These are phyloP conservation scores for Amaranthus hypochondriacus DNA, from an alignment of 148 eudicot species.

Conservation along the genomic window DNA sequence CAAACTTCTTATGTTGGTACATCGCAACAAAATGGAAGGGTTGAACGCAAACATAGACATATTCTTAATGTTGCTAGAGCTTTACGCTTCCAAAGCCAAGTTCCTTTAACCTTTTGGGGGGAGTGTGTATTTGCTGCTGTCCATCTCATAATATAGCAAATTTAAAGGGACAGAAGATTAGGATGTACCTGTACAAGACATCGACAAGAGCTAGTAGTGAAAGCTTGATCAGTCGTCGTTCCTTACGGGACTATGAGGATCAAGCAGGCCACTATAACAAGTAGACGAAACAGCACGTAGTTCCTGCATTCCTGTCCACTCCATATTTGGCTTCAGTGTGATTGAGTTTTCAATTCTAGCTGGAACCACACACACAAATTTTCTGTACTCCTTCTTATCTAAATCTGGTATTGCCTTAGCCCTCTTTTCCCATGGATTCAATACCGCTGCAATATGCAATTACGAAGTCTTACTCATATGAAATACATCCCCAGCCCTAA, in stretches of 20 bases:
- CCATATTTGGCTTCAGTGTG: slow-evolving; percentile 70
- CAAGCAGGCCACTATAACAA: slow-evolving; percentile 65
- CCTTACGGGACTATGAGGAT: slow-evolving; percentile 53
- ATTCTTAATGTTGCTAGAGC: no score
- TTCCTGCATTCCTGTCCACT: slow-evolving; percentile 78
- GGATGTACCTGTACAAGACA: slow-evolving; percentile 17
- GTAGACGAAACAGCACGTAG: slow-evolving; percentile 71
- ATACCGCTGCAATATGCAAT: slow-evolving; percentile 42
- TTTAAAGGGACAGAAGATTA: background rate
- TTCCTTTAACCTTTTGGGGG: no score
- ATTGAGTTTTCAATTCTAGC: slow-evolving; percentile 74
- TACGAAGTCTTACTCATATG: no score
- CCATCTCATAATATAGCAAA: no score
- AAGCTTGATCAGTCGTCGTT: slow-evolving; percentile 24
- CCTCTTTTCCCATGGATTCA: slow-evolving; percentile 90
- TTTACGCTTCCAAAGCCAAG: no score
- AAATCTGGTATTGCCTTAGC: slow-evolving; percentile 73
- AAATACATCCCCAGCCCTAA: no score
- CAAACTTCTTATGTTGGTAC: no score
- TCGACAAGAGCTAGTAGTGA: background rate
- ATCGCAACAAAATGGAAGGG: no score
- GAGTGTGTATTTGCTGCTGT: no score
- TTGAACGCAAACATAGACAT: no score
- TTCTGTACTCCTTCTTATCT: slow-evolving; percentile 72
- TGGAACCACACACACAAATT: slow-evolving; percentile 73